Evolutionary conservation across 106 monocot species (phyloP).

Genomic region (Dioscorea dumetorum): DNA sequence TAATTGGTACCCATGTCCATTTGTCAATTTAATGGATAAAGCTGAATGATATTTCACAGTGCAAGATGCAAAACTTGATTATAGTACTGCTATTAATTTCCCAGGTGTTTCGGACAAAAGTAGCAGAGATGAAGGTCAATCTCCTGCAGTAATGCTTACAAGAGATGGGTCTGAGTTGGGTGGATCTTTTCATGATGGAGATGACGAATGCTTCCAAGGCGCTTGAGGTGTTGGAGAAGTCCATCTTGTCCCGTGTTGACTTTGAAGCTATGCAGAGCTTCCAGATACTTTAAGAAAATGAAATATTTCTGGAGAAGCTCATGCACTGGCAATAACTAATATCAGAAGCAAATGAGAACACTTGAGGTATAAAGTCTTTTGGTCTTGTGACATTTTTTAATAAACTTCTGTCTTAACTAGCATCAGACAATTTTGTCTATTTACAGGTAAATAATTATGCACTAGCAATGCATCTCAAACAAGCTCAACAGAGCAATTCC

Average conservation of each 20-base stretch:
- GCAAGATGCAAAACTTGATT: neutral
- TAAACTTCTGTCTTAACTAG: too few relatives aligned
- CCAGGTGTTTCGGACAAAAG: conserved; percentile 11
- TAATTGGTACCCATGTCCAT: too few relatives aligned
- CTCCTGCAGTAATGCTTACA: conserved; percentile 7
- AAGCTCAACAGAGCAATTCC: conserved; percentile 43
- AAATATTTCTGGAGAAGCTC: too few relatives aligned
- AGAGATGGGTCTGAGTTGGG: conserved; percentile 68
- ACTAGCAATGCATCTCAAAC: conserved; percentile 49
- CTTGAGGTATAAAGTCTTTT: conserved; percentile 19
- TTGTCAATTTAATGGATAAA: too few relatives aligned
- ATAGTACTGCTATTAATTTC: neutral
- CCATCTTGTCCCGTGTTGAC: conserved; percentile 30
- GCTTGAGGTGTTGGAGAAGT: conserved; percentile 64
- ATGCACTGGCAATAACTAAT: conserved; percentile 38
- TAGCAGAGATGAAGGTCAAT: conserved; percentile 2
- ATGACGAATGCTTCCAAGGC: conserved; percentile 67
- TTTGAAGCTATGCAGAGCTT: conserved; percentile 36
- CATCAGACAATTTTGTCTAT: neutral
- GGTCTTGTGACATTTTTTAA: neutral
- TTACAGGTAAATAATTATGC: conserved; percentile 56
- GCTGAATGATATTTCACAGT: too few relatives aligned
- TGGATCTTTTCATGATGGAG: conserved; percentile 75
- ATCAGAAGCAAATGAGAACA: conserved; percentile 43
- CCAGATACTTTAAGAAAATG: conserved; percentile 19